phyloP scores from a whole-genome alignment of 169 alveolate species.

The Besnoitia besnoiti region DNA sequence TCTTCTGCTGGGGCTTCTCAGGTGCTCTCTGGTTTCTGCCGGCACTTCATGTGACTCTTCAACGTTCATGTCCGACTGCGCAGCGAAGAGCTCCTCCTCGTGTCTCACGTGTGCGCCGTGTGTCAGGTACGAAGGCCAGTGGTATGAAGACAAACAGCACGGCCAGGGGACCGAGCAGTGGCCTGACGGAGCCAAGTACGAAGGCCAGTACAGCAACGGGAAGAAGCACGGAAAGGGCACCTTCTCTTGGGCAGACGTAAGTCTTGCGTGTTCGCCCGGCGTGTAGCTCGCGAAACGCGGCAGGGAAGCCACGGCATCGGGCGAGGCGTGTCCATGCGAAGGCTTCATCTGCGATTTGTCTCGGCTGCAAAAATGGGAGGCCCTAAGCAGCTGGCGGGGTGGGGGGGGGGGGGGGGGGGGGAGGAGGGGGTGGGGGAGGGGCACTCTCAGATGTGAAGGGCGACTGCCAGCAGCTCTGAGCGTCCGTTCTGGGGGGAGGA shows the following conservation, averaged over 20 bases:
- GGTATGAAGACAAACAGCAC: slow-evolving; percentile 82
- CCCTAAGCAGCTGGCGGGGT: background rate
- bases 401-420: no score
- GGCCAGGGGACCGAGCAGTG: slow-evolving; percentile 85
- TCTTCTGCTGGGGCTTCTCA: background rate
- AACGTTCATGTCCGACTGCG: background rate
- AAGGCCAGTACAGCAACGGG: slow-evolving; percentile 81
- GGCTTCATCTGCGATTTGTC: no score
- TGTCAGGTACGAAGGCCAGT: slow-evolving; percentile 80
- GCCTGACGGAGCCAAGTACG: slow-evolving; percentile 87
- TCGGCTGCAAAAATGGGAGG: no score
- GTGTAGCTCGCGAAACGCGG: background rate
- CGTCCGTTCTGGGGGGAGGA: no score
- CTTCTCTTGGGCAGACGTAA: slow-evolving; percentile 75
- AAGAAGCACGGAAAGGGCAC: slow-evolving; percentile 26
- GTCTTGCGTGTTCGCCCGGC: background rate
- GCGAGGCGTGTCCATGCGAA: background rate
- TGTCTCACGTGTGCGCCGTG: background rate
- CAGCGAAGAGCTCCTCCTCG: background rate
- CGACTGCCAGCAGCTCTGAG: no score
- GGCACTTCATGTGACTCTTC: background rate
- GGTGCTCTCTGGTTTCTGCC: slow-evolving; percentile 45
- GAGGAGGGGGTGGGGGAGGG: no score
- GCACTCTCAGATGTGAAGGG: no score
- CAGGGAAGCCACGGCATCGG: background rate